Conservation (phyloP, 1,284 basidiomycete species). For the Cryptococcus hybrid region DNA sequence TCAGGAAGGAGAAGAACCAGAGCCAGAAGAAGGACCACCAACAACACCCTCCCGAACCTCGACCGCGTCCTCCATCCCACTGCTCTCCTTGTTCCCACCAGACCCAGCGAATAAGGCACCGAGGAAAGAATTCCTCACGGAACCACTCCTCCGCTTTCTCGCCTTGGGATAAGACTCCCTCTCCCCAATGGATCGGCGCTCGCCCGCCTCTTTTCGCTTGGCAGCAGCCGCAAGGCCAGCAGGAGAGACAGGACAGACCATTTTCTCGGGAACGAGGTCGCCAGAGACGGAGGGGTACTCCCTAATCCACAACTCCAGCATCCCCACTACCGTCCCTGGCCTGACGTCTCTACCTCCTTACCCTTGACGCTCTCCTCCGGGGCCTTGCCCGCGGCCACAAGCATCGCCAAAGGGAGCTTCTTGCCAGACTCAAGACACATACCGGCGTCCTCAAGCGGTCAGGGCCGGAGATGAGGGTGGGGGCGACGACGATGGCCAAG, state of each 20-base stretch:
- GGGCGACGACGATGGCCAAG: slow-evolving; percentile 38
- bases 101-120: too few species aligned
- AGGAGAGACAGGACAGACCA: neutral
- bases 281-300: slow-evolving; percentile 14
- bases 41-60: too few species aligned
- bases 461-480: slow-evolving; percentile 30
- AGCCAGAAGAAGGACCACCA: too few species aligned
- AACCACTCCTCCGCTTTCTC: too few species aligned
- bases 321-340: slow-evolving; percentile 28
- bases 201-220: too few species aligned
- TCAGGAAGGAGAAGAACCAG: too few species aligned
- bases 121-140: too few species aligned
- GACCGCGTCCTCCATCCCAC: too few species aligned
- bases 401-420: slow-evolving; percentile 20
- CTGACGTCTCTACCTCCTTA: neutral
- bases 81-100: too few species aligned
- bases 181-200: too few species aligned
- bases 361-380: neutral
- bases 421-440: slow-evolving; percentile 34
- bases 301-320: slow-evolving; percentile 36
- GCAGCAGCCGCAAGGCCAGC: neutral
- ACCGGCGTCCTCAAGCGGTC: slow-evolving; percentile 35
- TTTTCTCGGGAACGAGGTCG: neutral
- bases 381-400: neutral
- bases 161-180: too few species aligned